Conservation (phyloP, 2,329 filamentous ascomycete genomes). For the Sporothrix brasiliensis region DNA sequence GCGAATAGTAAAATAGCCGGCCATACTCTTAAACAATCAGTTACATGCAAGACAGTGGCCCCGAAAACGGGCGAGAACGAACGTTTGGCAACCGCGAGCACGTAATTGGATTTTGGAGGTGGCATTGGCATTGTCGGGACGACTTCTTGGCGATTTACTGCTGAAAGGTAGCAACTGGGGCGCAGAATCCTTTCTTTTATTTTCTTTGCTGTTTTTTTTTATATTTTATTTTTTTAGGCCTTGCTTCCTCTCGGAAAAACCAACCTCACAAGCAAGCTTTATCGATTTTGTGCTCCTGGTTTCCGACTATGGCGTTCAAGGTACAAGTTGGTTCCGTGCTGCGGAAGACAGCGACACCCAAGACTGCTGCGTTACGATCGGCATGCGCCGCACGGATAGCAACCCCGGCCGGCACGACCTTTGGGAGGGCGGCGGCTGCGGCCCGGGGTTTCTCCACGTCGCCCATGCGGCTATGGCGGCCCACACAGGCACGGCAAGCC, state of each 20-base stretch:
- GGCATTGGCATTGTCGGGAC: neutral
- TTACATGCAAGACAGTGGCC: neutral
- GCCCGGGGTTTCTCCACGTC: constrained; percentile 31
- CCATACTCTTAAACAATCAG: neutral
- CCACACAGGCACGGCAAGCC: constrained; percentile 24
- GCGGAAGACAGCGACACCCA: constrained; percentile 26
- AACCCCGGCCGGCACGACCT: neutral
- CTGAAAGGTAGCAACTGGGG: neutral
- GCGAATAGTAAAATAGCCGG: neutral
- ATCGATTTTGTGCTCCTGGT: neutral
- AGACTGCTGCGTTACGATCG: constrained; percentile 20
- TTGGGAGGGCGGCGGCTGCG: neutral
- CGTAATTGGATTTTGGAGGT: constrained; percentile 23
- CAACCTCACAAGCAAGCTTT: neutral
- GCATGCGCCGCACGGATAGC: constrained; percentile 13
- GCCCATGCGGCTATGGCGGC: constrained; percentile 23
- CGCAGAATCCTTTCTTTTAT: neutral
- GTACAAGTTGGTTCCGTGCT: constrained; percentile 29
- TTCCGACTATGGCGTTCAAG: constrained; percentile 30
- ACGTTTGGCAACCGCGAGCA: constrained; percentile 14
- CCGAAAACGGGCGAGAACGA: constrained; percentile 18
- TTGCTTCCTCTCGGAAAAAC: neutral
- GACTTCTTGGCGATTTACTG: neutral
- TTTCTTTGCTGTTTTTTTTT: neutral
- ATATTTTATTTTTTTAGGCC: neutral